These are phyloP conservation scores for Porcisia hertigi DNA, from an alignment of 208 protist genomes.

Conservation along the genomic window DNA sequence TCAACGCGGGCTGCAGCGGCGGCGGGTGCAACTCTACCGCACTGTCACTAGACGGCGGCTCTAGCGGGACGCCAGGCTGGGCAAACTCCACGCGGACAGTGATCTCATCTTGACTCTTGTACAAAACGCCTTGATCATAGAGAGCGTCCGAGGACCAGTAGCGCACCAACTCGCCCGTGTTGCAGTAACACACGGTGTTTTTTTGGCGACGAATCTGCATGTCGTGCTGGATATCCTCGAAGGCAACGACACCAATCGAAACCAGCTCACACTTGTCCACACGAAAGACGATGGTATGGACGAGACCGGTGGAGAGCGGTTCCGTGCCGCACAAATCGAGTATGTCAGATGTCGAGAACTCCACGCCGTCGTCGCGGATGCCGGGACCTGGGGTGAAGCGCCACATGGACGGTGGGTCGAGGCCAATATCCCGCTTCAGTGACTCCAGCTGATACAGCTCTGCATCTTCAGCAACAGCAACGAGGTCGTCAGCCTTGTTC, in stretches of 20 bases:
- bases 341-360: conserved; percentile 79
- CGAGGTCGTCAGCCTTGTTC: conserved; percentile 55
- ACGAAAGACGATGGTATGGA: conserved; percentile 62
- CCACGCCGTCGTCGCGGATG: conserved; percentile 49
- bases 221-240: conserved; percentile 44
- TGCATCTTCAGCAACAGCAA: conserved; percentile 80
- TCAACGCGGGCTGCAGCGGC: conserved; percentile 22
- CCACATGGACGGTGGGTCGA: conserved; percentile 52
- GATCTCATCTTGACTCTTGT: conserved; percentile 62
- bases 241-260: conserved; percentile 67
- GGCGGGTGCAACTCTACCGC: conserved; percentile 11
- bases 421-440: conserved; percentile 57
- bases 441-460: conserved; percentile 57
- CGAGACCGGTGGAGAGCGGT: conserved; percentile 48
- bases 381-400: conserved; percentile 77
- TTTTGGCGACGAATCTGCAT: conserved; percentile 52
- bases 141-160: conserved; percentile 39
- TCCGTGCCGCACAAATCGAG: conserved; percentile 73
- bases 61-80: conserved; percentile 31
- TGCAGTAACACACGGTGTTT: conserved; percentile 74
- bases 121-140: conserved; percentile 45
- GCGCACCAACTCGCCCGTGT: conserved; percentile 77
- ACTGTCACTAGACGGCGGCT: conserved; percentile 5
- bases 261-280: conserved; percentile 82
- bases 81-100: conserved; percentile 56